Evolutionary conservation across 2,329 filamentous ascomycete species (phyloP), one percentile per base, ranked within the genome.

Genomic region (Sporothrix mexicana): DNA sequence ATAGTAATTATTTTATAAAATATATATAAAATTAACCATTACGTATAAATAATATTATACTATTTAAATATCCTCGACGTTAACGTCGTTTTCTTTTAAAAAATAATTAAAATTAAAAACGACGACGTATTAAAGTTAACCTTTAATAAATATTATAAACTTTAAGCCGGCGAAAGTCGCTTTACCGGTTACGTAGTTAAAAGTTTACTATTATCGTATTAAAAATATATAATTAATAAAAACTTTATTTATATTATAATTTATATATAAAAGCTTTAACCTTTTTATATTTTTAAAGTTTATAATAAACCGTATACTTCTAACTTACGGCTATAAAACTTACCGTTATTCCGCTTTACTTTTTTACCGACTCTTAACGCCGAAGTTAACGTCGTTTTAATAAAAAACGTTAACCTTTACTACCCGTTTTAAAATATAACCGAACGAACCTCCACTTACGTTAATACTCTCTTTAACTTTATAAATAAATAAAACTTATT

Each of bases 11-110:
- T 62, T 43, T n/a, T n/a, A n/a, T n/a, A n/a, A n/a, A 64, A 36
- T 45, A 45, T 64, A 20, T 17, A 64, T 45, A 64, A 64, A 64
- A 64, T 12, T 2, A 64, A 64, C 61, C 17, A 64, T 17, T 6
- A 45, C 36, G 61, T 41, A 64, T 7, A 64, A n/a, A 64, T 41
- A 45, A 41, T 41, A 23, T n/a, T 64, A 3, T 41, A 64, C 61
- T 10, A 64, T 4, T 36, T 41, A 45, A 41, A 64, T n/a, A 20
- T 41, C 9, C 36, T 64, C 41, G 61, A n/a, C 36, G 61, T 41
- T 17, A 41, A 64, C 36, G 61, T 64, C 59, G 30, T 41, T 17
- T 43, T 62, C 30, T 62, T 62, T 17, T 30, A 62, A 43, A 36
- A 62, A 30, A 17, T 43, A 23, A 23, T 59, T 10, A 59, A 59